Conservation (phyloP, 2,329 filamentous ascomycete genomes). For the Pochonia chlamydosporia region DNA sequence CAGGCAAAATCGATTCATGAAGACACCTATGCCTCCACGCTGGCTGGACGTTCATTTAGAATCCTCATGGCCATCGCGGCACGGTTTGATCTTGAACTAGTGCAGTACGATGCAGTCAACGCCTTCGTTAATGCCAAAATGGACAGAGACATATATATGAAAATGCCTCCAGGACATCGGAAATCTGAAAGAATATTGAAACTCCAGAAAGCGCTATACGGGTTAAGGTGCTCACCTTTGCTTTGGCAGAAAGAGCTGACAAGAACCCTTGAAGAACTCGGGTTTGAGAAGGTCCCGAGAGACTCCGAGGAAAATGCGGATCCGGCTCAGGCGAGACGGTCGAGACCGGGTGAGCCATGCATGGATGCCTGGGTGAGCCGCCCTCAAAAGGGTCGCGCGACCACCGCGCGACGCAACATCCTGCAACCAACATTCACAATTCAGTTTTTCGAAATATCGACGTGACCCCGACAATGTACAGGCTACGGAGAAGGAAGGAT, state of each 20-base stretch:
- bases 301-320: too few relatives aligned
- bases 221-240: slow-evolving; percentile 9
- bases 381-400: too few relatives aligned
- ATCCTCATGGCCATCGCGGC: slow-evolving; percentile 12
- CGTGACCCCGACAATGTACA: too few relatives aligned
- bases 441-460: too few relatives aligned
- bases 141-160: too few relatives aligned
- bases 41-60: slow-evolving; percentile 10
- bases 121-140: slow-evolving; percentile 15
- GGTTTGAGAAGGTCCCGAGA: too few relatives aligned
- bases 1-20: neutral
- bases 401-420: too few relatives aligned
- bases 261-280: neutral
- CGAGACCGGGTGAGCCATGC: too few relatives aligned
- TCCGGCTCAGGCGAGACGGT: too few relatives aligned
- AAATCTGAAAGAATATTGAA: slow-evolving; percentile 2
- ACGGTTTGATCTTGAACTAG: slow-evolving; percentile 12
- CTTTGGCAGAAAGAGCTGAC: slow-evolving; percentile 8
- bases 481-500: too few relatives aligned
- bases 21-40: slow-evolving; percentile 5
- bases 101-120: slow-evolving; percentile 14
- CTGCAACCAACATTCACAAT: too few relatives aligned
- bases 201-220: slow-evolving; percentile 13
- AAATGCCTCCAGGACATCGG: slow-evolving; percentile 5
- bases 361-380: too few relatives aligned